phyloP scores from a whole-genome alignment of 1,284 basidiomycete genomes.

The Ganoderma boninense region DNA sequence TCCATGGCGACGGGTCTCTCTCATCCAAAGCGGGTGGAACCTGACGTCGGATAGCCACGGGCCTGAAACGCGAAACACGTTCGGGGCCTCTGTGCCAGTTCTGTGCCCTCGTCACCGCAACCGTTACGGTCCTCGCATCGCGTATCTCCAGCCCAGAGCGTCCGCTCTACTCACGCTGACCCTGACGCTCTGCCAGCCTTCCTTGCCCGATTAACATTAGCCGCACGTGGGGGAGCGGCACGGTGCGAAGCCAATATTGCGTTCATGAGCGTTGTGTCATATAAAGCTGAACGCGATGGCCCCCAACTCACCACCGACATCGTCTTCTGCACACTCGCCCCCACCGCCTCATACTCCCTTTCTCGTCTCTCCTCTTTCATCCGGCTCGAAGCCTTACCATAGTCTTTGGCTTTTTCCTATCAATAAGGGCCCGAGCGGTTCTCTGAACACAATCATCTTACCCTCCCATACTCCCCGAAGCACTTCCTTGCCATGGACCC shows the following conservation, averaged over 20 bases:
- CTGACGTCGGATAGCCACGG: slow-evolving; percentile 23
- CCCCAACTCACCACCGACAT: background rate
- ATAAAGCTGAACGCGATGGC: slow-evolving; percentile 12
- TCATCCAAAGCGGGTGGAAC: slow-evolving; percentile 22
- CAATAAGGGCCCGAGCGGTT: slow-evolving; percentile 19
- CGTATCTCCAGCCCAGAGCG: background rate
- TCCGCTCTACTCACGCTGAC: slow-evolving; percentile 1
- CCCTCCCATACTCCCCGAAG: slow-evolving; percentile 9
- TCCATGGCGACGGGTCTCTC: slow-evolving; percentile 14
- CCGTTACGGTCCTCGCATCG: slow-evolving; percentile 7
- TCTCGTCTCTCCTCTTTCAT: slow-evolving; percentile 10
- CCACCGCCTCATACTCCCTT: background rate
- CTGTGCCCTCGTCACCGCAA: slow-evolving; percentile 10
- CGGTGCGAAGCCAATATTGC: slow-evolving; percentile 14
- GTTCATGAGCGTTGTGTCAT: slow-evolving; percentile 12
- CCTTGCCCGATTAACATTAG: slow-evolving; percentile 10
- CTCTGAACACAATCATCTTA: slow-evolving; percentile 9
- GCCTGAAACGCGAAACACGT: slow-evolving; percentile 35
- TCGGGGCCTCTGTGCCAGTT: slow-evolving; percentile 15
- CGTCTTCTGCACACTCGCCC: slow-evolving; percentile 3
- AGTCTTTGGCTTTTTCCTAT: slow-evolving; percentile 18
- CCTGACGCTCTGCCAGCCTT: background rate
- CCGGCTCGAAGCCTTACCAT: slow-evolving; percentile 19
- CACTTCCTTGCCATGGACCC: slow-evolving; percentile 20
- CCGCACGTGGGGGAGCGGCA: background rate